Percentiles rank a stretch among this genome's conserved stretches.
Evolutionary conservation across 441 rosid genomes (phyloP).

Genomic region (Syzygium syzygioides): DNA sequence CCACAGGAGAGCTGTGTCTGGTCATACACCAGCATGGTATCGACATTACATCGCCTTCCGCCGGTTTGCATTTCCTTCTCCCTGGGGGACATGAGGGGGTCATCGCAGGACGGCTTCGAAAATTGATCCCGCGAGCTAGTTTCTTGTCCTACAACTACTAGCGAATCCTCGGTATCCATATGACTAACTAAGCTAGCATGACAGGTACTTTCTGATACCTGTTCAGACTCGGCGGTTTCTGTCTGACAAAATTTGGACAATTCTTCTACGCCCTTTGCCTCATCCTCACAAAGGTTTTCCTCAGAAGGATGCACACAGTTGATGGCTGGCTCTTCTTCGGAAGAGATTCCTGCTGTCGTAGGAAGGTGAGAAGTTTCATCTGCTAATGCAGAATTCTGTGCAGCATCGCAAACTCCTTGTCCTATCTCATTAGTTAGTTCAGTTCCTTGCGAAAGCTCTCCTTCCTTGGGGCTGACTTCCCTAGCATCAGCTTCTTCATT

Average conservation of each 20-base stretch:
- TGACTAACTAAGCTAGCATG: not conserved
- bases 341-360: not conserved
- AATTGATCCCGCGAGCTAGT: slow-evolving; percentile 31
- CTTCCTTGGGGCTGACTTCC: not conserved
- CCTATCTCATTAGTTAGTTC: not conserved
- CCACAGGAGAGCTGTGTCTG: slow-evolving; percentile 26
- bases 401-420: not conserved
- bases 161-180: not conserved
- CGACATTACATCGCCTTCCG: slow-evolving; percentile 14
- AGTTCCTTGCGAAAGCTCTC: not conserved
- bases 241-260: not conserved
- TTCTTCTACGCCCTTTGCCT: not conserved
- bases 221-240: not conserved
- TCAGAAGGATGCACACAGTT: slow-evolving; percentile 18
- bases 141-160: slow-evolving; percentile 19
- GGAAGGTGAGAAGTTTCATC: not conserved
- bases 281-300: not conserved
- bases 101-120: slow-evolving; percentile 34
- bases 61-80: slow-evolving; percentile 5
- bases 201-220: not conserved
- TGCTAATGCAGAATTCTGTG: not conserved
- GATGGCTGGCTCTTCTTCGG: slow-evolving; percentile 5
- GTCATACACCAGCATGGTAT: slow-evolving; percentile 15
- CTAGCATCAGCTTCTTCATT: not conserved
- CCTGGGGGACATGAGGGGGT: not conserved